Base-by-base conservation (phyloP, 1,284 basidiomycete genomes). In the Marasmius fiardii region DNA sequence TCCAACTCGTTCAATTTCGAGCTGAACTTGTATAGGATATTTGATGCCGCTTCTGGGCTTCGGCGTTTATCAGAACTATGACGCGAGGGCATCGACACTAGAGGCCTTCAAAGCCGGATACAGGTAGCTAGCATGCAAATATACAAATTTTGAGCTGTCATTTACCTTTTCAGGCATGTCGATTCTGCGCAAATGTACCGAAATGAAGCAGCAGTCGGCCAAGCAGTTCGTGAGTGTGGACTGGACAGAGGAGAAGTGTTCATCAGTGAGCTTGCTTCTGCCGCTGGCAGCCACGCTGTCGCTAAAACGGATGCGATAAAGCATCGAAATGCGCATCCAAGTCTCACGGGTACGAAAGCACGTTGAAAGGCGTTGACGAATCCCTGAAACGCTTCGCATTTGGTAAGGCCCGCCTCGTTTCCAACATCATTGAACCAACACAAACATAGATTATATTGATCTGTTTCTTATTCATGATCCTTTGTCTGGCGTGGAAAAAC, bases 391-490 rank as follows among this genome's bases (percentile, higher is more conserved):
- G 67, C 44, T 78, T 86, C 59, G 69, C 77, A 43, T 73, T 85
- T 26, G 75, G 87, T 86, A 57, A 57, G 28, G 7, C 26, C 31
- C 33, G 11, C 48, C 21, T 43, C 18, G 11, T 7, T 35, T 37
- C 28, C n/a, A 2, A 51, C 16, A 28, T 23, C 24, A 26, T 45
- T 7, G 43, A 26, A 51, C 43, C 47, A 16, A 28, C 43, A 24
- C 35, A 43, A 56, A 18, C 33, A 18, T 61, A 85, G 83, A 82
- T 34, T 91, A 91, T 65, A 77, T 92, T 52, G 91, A 93, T 66
- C 74, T 93, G 37, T 89, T 89, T 67, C 74, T 93, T 21, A 85
- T 93, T 28, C 92, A 93, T 57, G 83, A 87, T 61, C 85, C 88
- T 1, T 71, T 75, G 6, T 79, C 81, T n/a, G 86, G 86, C 0